Evolutionary conservation across 2,329 filamentous ascomycete species (phyloP).

Genomic region (Curvularia sp.): DNA sequence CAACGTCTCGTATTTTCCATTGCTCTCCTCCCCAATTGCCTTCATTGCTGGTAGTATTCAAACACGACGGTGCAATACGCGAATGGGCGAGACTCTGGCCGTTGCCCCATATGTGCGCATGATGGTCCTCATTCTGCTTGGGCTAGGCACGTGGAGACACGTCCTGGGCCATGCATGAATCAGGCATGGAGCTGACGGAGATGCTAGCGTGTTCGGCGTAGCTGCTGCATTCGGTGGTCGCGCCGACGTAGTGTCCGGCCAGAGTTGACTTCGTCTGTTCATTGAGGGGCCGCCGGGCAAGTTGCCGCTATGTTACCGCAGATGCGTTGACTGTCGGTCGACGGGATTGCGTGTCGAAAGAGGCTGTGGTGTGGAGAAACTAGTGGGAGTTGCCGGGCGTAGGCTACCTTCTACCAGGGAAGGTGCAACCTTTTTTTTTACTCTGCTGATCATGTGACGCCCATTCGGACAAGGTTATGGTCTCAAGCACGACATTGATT

Average conservation of each 20-base stretch:
- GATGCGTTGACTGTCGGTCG: neutral
- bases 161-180: neutral
- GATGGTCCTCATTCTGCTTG: neutral
- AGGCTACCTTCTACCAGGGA: neutral
- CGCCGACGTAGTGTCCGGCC: conserved; percentile 2
- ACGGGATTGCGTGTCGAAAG: neutral
- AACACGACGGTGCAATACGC: neutral
- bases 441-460: neutral
- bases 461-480: no score
- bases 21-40: neutral
- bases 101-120: neutral
- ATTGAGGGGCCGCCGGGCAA: neutral
- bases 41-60: neutral
- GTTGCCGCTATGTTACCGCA: neutral
- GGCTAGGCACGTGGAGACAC: neutral
- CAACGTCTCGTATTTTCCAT: neutral
- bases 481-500: neutral
- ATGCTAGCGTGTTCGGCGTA: conserved; percentile 1
- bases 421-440: no score
- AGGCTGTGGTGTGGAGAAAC: neutral
- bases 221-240: neutral
- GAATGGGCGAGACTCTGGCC: neutral
- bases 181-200: neutral
- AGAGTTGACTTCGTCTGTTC: neutral
- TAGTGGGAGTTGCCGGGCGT: neutral